Conservation (phyloP, 805 yeast species). For the Saccharomyces kudriavzevii region DNA sequence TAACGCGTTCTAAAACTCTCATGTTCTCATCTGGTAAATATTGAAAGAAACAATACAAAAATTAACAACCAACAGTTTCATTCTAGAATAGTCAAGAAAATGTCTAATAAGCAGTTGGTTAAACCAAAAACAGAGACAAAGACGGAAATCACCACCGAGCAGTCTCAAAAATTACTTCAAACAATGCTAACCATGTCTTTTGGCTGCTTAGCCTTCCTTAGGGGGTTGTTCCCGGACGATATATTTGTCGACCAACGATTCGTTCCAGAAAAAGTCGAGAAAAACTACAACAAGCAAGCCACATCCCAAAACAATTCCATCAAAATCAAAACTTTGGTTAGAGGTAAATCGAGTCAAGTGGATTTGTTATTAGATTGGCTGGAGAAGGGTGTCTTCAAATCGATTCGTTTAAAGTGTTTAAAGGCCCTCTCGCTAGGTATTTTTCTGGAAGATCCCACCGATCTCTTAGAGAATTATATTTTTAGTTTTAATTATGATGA, state of each 20-base stretch:
- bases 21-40: neutral
- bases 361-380: conserved; percentile 48
- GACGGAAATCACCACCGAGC: conserved; percentile 29
- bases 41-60: no score
- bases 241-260: conserved; percentile 43
- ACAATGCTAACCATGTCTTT: conserved; percentile 44
- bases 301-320: conserved; percentile 29
- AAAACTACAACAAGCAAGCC: conserved; percentile 20
- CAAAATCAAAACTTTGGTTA: conserved; percentile 40
- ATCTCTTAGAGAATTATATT: conserved; percentile 43
- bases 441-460: conserved; percentile 38
- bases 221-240: conserved; percentile 51
- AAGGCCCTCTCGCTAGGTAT: conserved; percentile 41
- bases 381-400: conserved; percentile 41
- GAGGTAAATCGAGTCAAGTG: conserved; percentile 40
- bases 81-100: neutral
- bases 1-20: neutral
- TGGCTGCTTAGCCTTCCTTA: conserved; percentile 48
- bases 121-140: conserved; percentile 11
- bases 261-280: conserved; percentile 32
- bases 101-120: conserved; percentile 19
- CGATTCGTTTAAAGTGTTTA: conserved; percentile 36
- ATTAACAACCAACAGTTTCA: no score
- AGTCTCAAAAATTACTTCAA: conserved; percentile 41
- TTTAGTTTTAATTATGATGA: conserved; percentile 40